phyloP scores from a whole-genome alignment of 2,329 filamentous ascomycete species.

The Colletotrichum sojae region DNA sequence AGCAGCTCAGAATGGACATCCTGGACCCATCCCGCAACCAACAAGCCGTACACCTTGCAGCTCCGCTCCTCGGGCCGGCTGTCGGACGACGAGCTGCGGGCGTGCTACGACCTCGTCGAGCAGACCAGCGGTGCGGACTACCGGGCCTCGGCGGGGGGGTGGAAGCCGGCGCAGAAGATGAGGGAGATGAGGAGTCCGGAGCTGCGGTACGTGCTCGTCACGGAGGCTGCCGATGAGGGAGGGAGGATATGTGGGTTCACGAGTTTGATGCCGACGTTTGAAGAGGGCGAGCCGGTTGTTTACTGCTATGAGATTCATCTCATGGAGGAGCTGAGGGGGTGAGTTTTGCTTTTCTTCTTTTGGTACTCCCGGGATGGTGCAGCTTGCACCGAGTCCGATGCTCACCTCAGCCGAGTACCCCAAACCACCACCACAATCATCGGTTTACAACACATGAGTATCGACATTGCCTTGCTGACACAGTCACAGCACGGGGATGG shows the following conservation, averaged over 20 bases:
- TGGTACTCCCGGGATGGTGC: too few species aligned
- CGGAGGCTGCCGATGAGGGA: conserved; percentile 40
- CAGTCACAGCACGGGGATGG: conserved; percentile 71
- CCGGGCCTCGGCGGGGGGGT: conserved; percentile 71
- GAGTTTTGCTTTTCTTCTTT: conserved; percentile 42
- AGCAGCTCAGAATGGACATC: conserved; percentile 48
- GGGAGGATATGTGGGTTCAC: conserved; percentile 68
- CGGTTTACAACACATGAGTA: too few species aligned
- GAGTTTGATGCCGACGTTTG: conserved; percentile 80
- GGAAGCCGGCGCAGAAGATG: conserved; percentile 73
- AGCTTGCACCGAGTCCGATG: too few species aligned
- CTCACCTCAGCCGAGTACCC: too few species aligned
- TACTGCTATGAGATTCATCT: conserved; percentile 89
- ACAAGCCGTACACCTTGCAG: conserved; percentile 57
- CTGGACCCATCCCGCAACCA: conserved; percentile 68
- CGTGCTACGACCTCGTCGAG: conserved; percentile 72
- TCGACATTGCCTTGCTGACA: conserved; percentile 4
- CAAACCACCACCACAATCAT: too few species aligned
- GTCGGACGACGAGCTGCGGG: conserved; percentile 59
- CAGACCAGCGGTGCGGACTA: conserved; percentile 77
- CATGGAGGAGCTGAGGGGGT: conserved; percentile 67
- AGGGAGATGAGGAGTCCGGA: conserved; percentile 78
- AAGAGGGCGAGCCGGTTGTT: conserved; percentile 75
- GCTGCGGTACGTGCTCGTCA: conserved; percentile 78
- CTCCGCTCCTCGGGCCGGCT: conserved; percentile 60